Conservation (phyloP, 768 basidiomycete species). For the Russula lepida region DNA sequence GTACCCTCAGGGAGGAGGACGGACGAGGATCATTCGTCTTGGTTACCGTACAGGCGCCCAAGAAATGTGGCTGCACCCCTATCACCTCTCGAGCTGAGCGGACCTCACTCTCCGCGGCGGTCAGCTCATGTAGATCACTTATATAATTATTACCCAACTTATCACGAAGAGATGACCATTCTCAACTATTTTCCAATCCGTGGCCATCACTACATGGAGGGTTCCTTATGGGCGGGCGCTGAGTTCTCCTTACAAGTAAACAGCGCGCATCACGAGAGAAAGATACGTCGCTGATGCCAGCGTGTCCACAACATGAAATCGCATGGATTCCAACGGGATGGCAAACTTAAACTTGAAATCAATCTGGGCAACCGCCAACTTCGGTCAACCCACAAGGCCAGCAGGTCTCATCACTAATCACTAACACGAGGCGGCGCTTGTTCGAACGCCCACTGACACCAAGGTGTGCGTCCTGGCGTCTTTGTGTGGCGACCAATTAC, state of each 20-base stretch:
- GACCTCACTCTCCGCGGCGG: neutral
- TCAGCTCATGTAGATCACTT: neutral
- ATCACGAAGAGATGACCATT: neutral
- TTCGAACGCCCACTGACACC: neutral
- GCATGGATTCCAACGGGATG: neutral
- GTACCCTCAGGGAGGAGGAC: too few species aligned
- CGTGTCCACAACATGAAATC: too few species aligned
- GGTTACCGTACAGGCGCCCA: neutral
- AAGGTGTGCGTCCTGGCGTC: neutral
- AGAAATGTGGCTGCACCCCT: neutral
- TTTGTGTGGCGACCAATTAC: neutral
- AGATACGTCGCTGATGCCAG: neutral
- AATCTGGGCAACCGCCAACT: neutral
- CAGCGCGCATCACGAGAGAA: neutral
- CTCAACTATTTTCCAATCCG: neutral
- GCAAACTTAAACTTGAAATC: too few species aligned
- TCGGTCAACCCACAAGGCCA: too few species aligned
- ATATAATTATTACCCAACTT: neutral
- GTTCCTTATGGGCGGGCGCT: neutral
- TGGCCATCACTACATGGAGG: neutral
- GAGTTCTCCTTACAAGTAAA: neutral
- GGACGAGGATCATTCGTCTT: neutral
- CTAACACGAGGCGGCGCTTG: too few species aligned
- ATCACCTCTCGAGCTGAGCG: neutral
- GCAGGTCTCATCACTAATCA: too few species aligned